phyloP scores from a whole-genome alignment of 2,329 filamentous ascomycete species.

The Pyrenochaeta sp. region DNA sequence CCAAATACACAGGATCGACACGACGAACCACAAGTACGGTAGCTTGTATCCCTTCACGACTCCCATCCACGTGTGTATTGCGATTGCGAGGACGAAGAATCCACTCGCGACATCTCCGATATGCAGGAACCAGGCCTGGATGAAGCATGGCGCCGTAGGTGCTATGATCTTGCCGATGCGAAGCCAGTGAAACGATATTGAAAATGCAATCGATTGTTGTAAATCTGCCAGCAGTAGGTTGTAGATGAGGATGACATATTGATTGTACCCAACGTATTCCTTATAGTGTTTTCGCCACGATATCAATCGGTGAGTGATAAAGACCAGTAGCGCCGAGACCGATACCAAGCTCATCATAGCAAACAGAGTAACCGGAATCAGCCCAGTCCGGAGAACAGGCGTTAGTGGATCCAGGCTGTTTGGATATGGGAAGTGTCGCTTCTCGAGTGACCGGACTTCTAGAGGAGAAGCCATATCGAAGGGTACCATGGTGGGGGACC shows the following conservation, averaged over 20 bases:
- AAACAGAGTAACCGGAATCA: conserved; percentile 58
- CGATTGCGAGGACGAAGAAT: conserved; percentile 64
- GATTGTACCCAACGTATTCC: conserved; percentile 62
- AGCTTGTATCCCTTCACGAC: conserved; percentile 59
- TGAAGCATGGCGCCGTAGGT: conserved; percentile 56
- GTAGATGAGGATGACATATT: conserved; percentile 64
- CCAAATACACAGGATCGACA: conserved; percentile 57
- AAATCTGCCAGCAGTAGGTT: conserved; percentile 63
- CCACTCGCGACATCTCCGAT: conserved; percentile 62
- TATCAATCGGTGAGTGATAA: conserved; percentile 62
- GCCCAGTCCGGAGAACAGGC: conserved; percentile 46
- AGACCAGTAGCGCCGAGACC: conserved; percentile 54
- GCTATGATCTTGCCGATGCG: conserved; percentile 54
- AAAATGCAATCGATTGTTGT: conserved; percentile 61
- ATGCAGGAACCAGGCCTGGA: conserved; percentile 62
- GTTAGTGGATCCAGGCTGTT: conserved; percentile 45
- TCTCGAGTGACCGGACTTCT: conserved; percentile 19
- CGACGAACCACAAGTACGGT: conserved; percentile 56
- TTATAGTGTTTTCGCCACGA: conserved; percentile 59
- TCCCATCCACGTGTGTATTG: conserved; percentile 62
- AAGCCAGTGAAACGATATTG: conserved; percentile 60
- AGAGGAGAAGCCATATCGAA: conserved; percentile 17
- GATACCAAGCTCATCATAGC: conserved; percentile 58
- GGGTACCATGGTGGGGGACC: conserved; percentile 14
- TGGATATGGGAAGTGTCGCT: conserved; percentile 33